A percentile compares a stretch with the other conserved stretches of the same genome.
phyloP scores from a whole-genome alignment of 352 stramenopile genomes.

The Pythium phragmiticola region DNA sequence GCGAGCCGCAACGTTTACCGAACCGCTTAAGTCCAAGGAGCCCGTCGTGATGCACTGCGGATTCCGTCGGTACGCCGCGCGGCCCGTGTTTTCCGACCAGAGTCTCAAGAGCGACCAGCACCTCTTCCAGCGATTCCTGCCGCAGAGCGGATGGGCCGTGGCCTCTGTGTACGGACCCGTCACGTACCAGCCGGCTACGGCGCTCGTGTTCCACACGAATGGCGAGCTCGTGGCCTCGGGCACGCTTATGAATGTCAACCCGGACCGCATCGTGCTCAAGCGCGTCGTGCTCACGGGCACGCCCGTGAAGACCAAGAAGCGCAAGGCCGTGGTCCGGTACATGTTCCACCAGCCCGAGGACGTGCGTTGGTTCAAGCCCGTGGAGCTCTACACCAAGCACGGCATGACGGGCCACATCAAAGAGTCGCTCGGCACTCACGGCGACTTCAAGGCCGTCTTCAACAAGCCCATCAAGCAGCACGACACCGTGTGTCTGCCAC shows the following conservation, averaged over 20 bases:
- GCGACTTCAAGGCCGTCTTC: slow-evolving; percentile 99
- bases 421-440: slow-evolving; percentile 98
- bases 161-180: slow-evolving; percentile 90
- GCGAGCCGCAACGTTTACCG: slow-evolving; percentile 67
- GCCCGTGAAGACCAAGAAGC: slow-evolving; percentile 98
- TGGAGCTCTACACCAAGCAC: slow-evolving; percentile 97
- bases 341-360: slow-evolving; percentile 99
- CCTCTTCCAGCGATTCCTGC: slow-evolving; percentile 98
- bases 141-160: slow-evolving; percentile 88
- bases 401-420: slow-evolving; percentile 98
- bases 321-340: slow-evolving; percentile 97
- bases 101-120: slow-evolving; percentile 99
- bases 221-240: slow-evolving; percentile 92
- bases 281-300: slow-evolving; percentile 98
- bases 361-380: slow-evolving; percentile 98
- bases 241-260: slow-evolving; percentile 95
- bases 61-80: slow-evolving; percentile 92
- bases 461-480: slow-evolving; percentile 99
- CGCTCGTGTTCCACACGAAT: slow-evolving; percentile 93
- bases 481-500: slow-evolving; percentile 97
- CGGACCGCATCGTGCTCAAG: slow-evolving; percentile 98
- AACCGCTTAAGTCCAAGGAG: slow-evolving; percentile 96
- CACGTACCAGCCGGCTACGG: slow-evolving; percentile 95
- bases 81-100: slow-evolving; percentile 96
- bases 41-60: slow-evolving; percentile 95